phyloP scores from a whole-genome alignment of 352 stramenopile species.

The Globisporangium nunn region DNA sequence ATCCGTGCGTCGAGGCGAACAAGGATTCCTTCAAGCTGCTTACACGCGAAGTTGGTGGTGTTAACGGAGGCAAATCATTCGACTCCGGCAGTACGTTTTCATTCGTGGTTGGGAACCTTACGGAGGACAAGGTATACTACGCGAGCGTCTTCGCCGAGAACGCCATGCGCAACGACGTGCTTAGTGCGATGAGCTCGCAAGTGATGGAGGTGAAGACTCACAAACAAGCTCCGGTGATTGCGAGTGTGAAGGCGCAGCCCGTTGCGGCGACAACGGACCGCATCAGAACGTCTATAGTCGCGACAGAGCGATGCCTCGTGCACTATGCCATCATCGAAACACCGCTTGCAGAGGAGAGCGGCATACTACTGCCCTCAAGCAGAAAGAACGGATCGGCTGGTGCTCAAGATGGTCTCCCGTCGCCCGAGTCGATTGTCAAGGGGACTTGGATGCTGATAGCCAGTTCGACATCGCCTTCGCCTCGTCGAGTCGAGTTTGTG shows the following conservation, averaged over 20 bases:
- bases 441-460: constrained; percentile 1
- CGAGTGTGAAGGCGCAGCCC: constrained; percentile 13
- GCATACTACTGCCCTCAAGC: background rate
- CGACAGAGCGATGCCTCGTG: constrained; percentile 28
- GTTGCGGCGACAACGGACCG: constrained; percentile 27
- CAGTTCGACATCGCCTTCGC: background rate
- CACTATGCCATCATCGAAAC: constrained; percentile 34
- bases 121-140: constrained; percentile 32
- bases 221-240: constrained; percentile 27
- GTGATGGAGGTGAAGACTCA: constrained; percentile 29
- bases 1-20: constrained; percentile 22
- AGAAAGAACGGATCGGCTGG: background rate
- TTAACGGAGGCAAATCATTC: background rate
- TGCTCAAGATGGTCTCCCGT: background rate
- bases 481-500: constrained; percentile 5
- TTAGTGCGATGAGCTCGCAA: constrained; percentile 21
- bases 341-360: background rate
- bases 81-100: constrained; percentile 17
- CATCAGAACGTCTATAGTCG: constrained; percentile 15
- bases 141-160: constrained; percentile 56
- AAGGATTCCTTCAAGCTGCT: constrained; percentile 20
- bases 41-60: background rate
- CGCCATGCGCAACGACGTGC: constrained; percentile 38
- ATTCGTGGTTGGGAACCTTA: constrained; percentile 49
- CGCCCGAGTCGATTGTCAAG: constrained; percentile 10